Conservation (phyloP, 2,329 filamentous ascomycete genomes). For the Gliomastix tumulicola region DNA sequence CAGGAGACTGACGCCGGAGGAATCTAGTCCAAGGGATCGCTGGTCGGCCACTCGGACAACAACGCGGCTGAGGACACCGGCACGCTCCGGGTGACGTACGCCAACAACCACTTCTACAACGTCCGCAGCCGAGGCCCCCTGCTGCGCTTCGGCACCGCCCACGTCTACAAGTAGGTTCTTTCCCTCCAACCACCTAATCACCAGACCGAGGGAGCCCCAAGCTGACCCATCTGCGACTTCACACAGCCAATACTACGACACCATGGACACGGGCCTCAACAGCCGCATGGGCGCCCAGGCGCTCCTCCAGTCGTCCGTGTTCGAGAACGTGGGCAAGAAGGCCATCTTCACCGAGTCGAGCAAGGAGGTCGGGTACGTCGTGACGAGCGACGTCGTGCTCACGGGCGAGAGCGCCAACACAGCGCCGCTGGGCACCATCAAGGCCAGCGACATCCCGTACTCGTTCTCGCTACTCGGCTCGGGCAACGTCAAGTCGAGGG, state of each 20-base stretch:
- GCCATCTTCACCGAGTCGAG: conserved; percentile 27
- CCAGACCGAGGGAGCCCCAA: background rate
- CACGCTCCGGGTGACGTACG: conserved; percentile 49
- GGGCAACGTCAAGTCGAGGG: conserved; percentile 2
- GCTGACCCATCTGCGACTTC: background rate
- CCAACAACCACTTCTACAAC: conserved; percentile 54
- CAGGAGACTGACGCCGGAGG: too few relatives aligned
- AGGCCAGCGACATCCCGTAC: conserved; percentile 6
- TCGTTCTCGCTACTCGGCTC: conserved; percentile 1
- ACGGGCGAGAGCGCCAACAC: conserved; percentile 35
- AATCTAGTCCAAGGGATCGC: conserved; percentile 41
- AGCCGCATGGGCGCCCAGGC: conserved; percentile 44
- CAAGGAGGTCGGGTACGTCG: conserved; percentile 27
- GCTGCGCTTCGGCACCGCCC: conserved; percentile 53
- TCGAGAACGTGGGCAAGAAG: conserved; percentile 24
- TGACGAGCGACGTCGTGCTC: conserved; percentile 25
- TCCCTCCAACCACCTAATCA: background rate
- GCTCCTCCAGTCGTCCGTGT: conserved; percentile 44
- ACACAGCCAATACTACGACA: conserved; percentile 32
- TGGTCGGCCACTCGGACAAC: conserved; percentile 53
- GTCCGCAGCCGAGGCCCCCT: conserved; percentile 52
- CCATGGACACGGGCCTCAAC: conserved; percentile 40
- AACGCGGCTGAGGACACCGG: conserved; percentile 51
- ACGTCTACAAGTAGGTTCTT: conserved; percentile 24
- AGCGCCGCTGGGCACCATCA: conserved; percentile 5